These are phyloP conservation scores for Tulasnella sp. DNA, from an alignment of 768 basidiomycete genomes.

Conservation along the genomic window DNA sequence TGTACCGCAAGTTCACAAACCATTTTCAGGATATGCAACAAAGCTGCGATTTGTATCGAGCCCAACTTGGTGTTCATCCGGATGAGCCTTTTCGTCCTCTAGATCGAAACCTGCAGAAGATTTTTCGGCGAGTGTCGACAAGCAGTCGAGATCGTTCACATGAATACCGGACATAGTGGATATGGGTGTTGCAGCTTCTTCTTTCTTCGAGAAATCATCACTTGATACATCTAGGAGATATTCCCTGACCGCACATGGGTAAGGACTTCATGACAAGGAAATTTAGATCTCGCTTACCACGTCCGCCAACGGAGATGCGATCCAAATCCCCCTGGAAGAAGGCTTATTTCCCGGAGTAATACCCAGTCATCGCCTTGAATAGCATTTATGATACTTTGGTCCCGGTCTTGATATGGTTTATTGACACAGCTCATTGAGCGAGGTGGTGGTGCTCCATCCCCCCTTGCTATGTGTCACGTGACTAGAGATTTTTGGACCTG, in stretches of 20 bases:
- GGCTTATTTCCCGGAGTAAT: conserved; percentile 34
- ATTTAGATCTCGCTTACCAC: no score
- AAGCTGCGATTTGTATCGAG: conserved; percentile 90
- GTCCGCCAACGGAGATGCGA: no score
- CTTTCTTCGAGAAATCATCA: not conserved
- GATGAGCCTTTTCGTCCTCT: conserved; percentile 33
- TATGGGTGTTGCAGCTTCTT: not conserved
- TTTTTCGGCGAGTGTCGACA: not conserved
- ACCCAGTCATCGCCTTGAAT: conserved; percentile 31
- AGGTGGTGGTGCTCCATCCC: not conserved
- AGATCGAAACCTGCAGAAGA: no score
- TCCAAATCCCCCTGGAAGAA: conserved; percentile 53
- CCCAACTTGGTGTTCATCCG: conserved; percentile 74
- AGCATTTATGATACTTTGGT: not conserved
- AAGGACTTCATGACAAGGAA: no score
- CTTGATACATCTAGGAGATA: no score
- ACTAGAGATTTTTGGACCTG: not conserved
- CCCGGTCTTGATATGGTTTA: no score
- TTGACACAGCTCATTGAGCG: not conserved
- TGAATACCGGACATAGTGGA: not conserved
- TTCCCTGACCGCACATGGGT: no score
- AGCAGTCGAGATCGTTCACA: not conserved
- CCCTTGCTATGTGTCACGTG: not conserved
- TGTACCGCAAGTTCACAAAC: no score
- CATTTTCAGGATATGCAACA: conserved; percentile 84